A percentile compares a stretch with the other conserved stretches of the same genome.
Evolutionary conservation across 306 rosid species (phyloP).

Genomic region (Cajanus cajan): DNA sequence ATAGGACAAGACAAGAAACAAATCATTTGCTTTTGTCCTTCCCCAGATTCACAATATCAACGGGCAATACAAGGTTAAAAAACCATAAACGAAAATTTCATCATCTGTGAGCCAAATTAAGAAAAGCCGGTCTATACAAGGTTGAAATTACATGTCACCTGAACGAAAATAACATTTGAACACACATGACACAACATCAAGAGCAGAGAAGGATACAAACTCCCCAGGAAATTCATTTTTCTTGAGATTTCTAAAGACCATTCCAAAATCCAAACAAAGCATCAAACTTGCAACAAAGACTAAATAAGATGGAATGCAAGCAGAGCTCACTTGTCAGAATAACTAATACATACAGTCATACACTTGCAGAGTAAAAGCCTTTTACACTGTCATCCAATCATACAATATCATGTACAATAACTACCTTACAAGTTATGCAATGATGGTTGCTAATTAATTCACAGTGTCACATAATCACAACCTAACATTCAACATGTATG

Average conservation of each 20-base stretch:
- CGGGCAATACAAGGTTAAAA: neutral
- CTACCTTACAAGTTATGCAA: neutral
- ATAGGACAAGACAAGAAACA: neutral
- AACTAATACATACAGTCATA: neutral
- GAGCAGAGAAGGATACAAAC: neutral
- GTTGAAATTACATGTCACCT: neutral
- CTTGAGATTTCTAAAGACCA: neutral
- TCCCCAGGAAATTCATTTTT: conserved; percentile 12
- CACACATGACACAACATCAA: conserved; percentile 25
- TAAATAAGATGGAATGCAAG: neutral
- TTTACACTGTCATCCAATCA: neutral
- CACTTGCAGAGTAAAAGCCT: neutral
- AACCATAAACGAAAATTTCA: neutral
- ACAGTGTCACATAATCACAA: too few relatives aligned
- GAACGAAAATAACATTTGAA: conserved; percentile 10
- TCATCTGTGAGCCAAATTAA: conserved; percentile 13
- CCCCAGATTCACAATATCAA: conserved; percentile 19
- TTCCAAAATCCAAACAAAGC: neutral
- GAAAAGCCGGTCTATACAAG: neutral
- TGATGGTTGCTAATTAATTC: neutral
- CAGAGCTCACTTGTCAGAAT: neutral
- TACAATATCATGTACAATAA: neutral
- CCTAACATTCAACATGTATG: too few relatives aligned
- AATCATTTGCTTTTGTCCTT: conserved; percentile 20
- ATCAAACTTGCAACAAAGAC: conserved; percentile 24